Conservation (phyloP, 768 basidiomycete species). For the Gymnopilus junonius region DNA sequence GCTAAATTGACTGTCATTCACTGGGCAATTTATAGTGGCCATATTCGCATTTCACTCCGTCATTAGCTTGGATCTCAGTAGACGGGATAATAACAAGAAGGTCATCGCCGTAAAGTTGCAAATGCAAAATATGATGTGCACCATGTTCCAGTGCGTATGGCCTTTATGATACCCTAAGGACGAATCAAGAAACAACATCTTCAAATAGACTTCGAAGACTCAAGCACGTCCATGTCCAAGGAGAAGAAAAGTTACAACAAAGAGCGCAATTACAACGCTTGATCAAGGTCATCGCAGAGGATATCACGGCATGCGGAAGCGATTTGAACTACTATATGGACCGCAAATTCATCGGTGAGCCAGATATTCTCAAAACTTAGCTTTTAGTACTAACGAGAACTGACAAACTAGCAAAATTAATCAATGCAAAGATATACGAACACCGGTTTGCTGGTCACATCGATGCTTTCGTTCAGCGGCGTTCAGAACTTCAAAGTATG, state of each 20-base stretch:
- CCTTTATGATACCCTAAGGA: background rate
- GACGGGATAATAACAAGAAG: constrained; percentile 49
- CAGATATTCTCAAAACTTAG: background rate
- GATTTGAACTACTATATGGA: constrained; percentile 44
- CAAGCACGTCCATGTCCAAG: constrained; percentile 16
- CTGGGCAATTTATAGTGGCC: constrained; percentile 27
- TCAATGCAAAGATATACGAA: constrained; percentile 38
- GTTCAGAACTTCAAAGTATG: constrained; percentile 33
- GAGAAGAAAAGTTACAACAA: constrained; percentile 29
- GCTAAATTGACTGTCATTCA: background rate
- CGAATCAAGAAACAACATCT: background rate
- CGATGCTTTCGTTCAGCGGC: constrained; percentile 31
- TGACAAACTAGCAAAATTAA: constrained; percentile 25
- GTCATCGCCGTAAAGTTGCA: constrained; percentile 42
- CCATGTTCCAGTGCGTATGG: constrained; percentile 44
- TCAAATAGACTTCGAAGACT: constrained; percentile 18
- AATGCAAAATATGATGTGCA: constrained; percentile 50
- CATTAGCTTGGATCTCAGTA: constrained; percentile 42
- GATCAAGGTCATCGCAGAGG: constrained; percentile 31
- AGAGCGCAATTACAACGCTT: constrained; percentile 30
- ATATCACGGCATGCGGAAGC: constrained; percentile 42
- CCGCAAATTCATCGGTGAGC: constrained; percentile 32
- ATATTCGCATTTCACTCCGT: constrained; percentile 47
- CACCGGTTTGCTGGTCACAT: constrained; percentile 32
- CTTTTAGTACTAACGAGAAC: background rate